Percentiles rank a stretch among this genome's conserved stretches.
Evolutionary conservation across 805 yeast species (phyloP).

Genomic region (Sugiyamaella marilandica): DNA sequence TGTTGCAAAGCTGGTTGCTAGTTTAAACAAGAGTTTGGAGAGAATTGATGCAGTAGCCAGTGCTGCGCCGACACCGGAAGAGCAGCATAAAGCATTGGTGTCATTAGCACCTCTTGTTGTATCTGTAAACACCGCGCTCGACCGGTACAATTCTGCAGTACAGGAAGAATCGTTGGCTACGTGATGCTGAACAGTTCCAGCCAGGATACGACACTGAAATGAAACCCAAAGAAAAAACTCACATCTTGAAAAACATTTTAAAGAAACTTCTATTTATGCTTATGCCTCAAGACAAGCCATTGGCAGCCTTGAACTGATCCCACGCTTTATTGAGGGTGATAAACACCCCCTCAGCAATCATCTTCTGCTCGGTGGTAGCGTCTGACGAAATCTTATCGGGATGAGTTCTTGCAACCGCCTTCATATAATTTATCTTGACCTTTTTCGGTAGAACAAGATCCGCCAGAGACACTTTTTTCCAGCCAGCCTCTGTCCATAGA

Average conservation of each 20-base stretch:
- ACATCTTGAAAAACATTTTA: neutral
- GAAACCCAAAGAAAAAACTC: neutral
- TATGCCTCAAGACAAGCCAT: constrained; percentile 35
- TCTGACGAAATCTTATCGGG: constrained; percentile 73
- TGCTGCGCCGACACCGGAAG: constrained; percentile 18
- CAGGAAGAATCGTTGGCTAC: constrained; percentile 14
- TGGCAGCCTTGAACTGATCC: constrained; percentile 70
- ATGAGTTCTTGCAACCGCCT: constrained; percentile 70
- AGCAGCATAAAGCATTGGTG: constrained; percentile 14
- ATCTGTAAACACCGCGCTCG: constrained; percentile 45
- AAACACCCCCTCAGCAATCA: constrained; percentile 85
- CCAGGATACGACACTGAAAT: neutral
- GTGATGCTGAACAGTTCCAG: neutral
- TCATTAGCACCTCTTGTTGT: constrained; percentile 41
- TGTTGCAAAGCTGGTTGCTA: constrained; percentile 44
- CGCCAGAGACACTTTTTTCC: constrained; percentile 61
- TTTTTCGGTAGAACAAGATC: constrained; percentile 86
- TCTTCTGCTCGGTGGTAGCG: constrained; percentile 61
- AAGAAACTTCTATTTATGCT: neutral
- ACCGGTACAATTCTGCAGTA: constrained; percentile 42
- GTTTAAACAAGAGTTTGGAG: constrained; percentile 45
- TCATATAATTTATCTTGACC: constrained; percentile 80
- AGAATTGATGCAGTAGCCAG: constrained; percentile 38
- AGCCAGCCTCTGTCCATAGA: constrained; percentile 60
- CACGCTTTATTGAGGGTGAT: constrained; percentile 81